Percentiles rank a stretch among this genome's conserved stretches.
These are phyloP conservation scores for Chlamydomonas sphaeroides DNA, from an alignment of 139 green algal species.

Conservation along the genomic window DNA sequence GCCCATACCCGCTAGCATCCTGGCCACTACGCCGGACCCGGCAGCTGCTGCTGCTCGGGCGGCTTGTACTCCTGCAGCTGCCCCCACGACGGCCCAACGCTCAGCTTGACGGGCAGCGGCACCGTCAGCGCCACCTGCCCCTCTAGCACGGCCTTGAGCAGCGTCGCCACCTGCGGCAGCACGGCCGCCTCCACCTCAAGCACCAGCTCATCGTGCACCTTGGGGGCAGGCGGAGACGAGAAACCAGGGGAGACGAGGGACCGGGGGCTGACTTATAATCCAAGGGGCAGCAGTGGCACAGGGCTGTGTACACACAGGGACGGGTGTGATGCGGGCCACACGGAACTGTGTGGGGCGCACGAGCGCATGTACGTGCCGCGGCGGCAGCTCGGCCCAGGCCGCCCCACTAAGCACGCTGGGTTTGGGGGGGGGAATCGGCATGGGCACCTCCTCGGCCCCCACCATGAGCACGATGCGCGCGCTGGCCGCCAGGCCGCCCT, in stretches of 20 bases:
- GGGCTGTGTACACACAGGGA: no score
- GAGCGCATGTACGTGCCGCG: no score
- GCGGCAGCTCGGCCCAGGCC: no score
- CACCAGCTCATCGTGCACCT: constrained; percentile 93
- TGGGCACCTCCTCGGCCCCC: not conserved
- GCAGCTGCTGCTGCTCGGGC: not conserved
- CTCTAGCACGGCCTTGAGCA: constrained; percentile 75
- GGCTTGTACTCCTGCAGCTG: constrained; percentile 63
- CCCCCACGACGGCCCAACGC: constrained; percentile 74
- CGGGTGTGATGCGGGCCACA: no score
- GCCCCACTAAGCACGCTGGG: no score
- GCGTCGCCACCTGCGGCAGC: constrained; percentile 45
- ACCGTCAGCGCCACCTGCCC: constrained; percentile 58
- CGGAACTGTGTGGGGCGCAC: no score
- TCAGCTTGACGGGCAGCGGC: constrained; percentile 77
- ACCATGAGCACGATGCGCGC: constrained; percentile 51
- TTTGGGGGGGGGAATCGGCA: not conserved
- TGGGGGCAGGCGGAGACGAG: no score
- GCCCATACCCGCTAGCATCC: no score
- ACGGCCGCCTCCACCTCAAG: constrained; percentile 70
- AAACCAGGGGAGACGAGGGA: no score
- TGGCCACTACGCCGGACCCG: no score
- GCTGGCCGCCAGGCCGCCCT: not conserved
- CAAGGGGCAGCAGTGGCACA: no score
- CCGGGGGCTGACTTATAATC: no score